phyloP scores from a whole-genome alignment of 257 asterid genomes.

The Capsicum baccatum region DNA sequence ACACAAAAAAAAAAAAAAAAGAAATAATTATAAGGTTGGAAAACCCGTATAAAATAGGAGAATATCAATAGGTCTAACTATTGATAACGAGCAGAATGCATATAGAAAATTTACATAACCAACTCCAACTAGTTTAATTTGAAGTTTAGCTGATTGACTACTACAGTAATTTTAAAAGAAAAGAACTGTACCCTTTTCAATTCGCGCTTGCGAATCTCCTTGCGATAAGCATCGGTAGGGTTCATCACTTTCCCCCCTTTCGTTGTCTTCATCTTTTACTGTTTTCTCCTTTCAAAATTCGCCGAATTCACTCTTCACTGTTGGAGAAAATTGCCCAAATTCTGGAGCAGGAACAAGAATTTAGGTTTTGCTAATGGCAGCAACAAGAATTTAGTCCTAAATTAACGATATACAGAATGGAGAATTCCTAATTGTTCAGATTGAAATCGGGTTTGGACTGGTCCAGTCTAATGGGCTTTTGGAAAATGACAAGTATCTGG shows the following conservation, averaged over 20 bases:
- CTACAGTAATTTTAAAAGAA: background rate
- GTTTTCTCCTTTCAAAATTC: too few relatives aligned
- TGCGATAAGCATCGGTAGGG: conserved; percentile 98
- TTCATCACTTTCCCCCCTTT: conserved; percentile 99
- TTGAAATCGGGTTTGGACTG: background rate
- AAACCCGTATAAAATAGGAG: background rate
- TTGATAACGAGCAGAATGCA: background rate
- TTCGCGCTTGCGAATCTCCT: conserved; percentile 91
- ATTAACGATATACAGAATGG: too few relatives aligned
- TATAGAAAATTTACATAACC: background rate
- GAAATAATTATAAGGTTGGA: background rate
- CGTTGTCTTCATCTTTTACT: conserved; percentile 77
- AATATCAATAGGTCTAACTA: background rate
- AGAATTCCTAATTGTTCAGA: too few relatives aligned
- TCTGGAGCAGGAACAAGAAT: background rate
- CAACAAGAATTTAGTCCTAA: background rate
- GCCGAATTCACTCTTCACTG: too few relatives aligned
- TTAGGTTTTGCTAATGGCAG: conserved; percentile 4
- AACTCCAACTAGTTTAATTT: background rate
- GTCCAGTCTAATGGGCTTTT: background rate
- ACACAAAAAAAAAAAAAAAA: too few relatives aligned
- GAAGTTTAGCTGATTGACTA: background rate
- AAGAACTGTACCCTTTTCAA: conserved; percentile 35
- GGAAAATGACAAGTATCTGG: background rate
- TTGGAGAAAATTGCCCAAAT: background rate